Evolutionary conservation across 345 rosid genomes (phyloP).

Genomic region (Jatropha curcas): DNA sequence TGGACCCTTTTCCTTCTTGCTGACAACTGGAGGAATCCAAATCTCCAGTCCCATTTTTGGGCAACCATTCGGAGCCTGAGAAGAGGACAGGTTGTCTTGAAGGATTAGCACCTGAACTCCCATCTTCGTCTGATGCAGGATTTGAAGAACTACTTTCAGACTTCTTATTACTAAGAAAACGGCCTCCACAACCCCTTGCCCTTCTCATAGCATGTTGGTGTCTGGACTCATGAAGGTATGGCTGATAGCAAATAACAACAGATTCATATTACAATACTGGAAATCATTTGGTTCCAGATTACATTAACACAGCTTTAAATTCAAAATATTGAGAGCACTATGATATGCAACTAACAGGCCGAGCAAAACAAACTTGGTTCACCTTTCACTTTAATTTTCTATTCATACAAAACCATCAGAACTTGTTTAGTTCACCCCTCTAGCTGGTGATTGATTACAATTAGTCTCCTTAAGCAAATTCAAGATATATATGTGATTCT

Average conservation of each 20-base stretch:
- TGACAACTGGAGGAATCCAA: no score
- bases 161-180: slow-evolving; percentile 60
- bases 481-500: neutral
- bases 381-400: neutral
- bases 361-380: neutral
- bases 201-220: slow-evolving; percentile 76
- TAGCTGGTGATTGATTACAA: neutral
- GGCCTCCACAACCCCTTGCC: slow-evolving; percentile 73
- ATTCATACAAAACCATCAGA: neutral
- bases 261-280: neutral
- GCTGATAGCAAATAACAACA: slow-evolving; percentile 41
- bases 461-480: neutral
- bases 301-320: neutral
- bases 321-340: neutral
- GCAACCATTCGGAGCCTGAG: slow-evolving; percentile 25
- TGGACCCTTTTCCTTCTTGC: slow-evolving; percentile 28
- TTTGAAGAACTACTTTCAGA: slow-evolving; percentile 24
- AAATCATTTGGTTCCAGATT: neutral
- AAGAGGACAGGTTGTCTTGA: slow-evolving; percentile 24
- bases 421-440: neutral
- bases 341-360: neutral
- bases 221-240: slow-evolving; percentile 81
- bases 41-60: no score
- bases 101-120: slow-evolving; percentile 21
- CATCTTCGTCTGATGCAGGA: slow-evolving; percentile 27